phyloP scores from a whole-genome alignment of 805 yeast species.

The Nakazawaea sp. region DNA sequence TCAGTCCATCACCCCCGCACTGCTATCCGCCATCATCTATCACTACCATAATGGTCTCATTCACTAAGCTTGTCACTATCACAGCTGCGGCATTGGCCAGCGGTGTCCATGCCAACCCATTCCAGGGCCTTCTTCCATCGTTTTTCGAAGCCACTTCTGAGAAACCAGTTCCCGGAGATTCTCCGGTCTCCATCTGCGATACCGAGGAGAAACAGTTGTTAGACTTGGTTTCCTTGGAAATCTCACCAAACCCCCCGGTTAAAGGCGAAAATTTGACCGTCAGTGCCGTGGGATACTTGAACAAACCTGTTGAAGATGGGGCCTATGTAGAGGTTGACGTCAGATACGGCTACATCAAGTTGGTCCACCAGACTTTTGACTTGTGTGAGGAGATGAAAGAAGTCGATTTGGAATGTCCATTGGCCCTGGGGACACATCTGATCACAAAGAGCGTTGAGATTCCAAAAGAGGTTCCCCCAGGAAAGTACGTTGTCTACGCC shows the following conservation, averaged over 20 bases:
- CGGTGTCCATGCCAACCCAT: conserved; percentile 24
- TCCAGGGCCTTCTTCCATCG: conserved; percentile 17
- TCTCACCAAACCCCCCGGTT: conserved; percentile 83
- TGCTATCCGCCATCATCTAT: too few relatives aligned
- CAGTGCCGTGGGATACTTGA: conserved; percentile 61
- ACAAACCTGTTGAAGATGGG: conserved; percentile 61
- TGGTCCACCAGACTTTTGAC: conserved; percentile 86
- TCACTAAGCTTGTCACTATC: background rate
- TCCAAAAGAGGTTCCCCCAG: conserved; percentile 93
- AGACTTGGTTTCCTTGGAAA: conserved; percentile 46
- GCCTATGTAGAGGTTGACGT: conserved; percentile 95
- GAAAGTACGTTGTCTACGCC: conserved; percentile 79
- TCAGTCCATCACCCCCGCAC: too few relatives aligned
- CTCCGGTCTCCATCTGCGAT: conserved; percentile 81
- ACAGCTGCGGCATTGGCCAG: background rate
- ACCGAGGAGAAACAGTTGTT: conserved; percentile 55
- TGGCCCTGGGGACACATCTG: conserved; percentile 59
- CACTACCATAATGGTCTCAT: conserved; percentile 4
- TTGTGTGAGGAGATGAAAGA: conserved; percentile 82
- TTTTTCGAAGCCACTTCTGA: conserved; percentile 18
- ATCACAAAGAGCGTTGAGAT: conserved; percentile 71
- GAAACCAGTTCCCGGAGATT: conserved; percentile 82
- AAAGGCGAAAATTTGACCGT: conserved; percentile 83
- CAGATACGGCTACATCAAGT: conserved; percentile 82
- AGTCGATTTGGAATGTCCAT: conserved; percentile 82